Evolutionary conservation across 2,329 filamentous ascomycete species (phyloP).

Genomic region (Lasiodiplodia sp.): DNA sequence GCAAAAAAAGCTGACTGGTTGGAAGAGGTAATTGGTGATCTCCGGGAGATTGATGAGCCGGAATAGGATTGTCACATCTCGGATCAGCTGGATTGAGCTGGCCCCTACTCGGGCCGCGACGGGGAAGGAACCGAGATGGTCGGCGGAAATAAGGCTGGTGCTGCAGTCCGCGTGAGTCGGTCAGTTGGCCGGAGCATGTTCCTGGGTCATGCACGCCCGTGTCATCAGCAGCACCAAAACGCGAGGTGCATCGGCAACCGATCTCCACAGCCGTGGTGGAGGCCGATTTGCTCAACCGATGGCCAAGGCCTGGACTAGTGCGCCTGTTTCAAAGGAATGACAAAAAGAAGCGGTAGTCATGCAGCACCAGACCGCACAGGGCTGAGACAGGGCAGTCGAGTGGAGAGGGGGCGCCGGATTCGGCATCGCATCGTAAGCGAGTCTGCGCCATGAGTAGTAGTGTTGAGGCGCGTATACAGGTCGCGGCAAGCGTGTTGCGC

Average conservation of each 20-base stretch:
- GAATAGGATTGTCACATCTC: background rate
- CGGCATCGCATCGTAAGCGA: slow-evolving; percentile 16
- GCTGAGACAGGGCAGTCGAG: background rate
- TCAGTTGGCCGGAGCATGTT: background rate
- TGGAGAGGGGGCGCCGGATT: background rate
- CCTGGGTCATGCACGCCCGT: background rate
- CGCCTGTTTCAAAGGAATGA: slow-evolving; percentile 1
- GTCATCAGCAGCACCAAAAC: background rate
- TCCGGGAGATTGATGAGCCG: background rate
- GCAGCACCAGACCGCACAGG: background rate
- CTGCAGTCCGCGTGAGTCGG: background rate
- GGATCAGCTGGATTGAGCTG: background rate
- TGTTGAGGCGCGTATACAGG: background rate
- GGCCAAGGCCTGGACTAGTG: slow-evolving; percentile 1
- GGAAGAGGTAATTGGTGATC: background rate
- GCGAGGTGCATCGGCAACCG: background rate
- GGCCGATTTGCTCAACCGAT: background rate
- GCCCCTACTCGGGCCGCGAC: background rate
- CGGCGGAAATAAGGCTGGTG: background rate
- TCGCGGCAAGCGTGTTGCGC: background rate
- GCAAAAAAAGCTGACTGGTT: too few species aligned
- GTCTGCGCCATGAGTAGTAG: slow-evolving; percentile 3
- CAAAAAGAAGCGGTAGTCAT: slow-evolving; percentile 1
- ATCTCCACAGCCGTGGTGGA: background rate
- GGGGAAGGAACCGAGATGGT: background rate